Evolutionary conservation across 139 green algal species (phyloP), one percentile per base, ranked within the genome.

Genomic region (Asterochloris erici): DNA sequence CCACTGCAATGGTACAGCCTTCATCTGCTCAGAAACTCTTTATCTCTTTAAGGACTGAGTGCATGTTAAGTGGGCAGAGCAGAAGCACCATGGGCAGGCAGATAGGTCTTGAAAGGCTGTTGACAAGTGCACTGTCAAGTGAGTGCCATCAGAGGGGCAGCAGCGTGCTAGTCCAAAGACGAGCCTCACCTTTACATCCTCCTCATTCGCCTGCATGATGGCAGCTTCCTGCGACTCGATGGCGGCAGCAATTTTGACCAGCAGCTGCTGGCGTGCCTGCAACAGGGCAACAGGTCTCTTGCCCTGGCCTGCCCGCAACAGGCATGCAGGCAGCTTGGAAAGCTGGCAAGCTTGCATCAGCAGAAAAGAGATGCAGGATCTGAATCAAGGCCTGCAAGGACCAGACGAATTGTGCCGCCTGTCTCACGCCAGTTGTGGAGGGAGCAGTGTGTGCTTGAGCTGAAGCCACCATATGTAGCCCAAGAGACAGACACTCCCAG

Each of bases 151-250:
- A 82, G 60, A 84, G 82, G 24, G 60, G 61, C 81, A 81, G 71
- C 28, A 68, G 13, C 9, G n/a, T 4, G 19, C 24, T 9, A 79
- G 38, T 54, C 38, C 38, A 54, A 54, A 54, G 38, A 54, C 38
- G 6, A 54, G 38, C 6, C 63, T 98, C 86, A 80, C 76, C 76
- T 80, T 61, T n/a, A 61, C 68, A 83, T 99, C 96, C 21, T 86
- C 81, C 9, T 84, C 88, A 83, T 99, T 99, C 73, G 91, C 95
- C 23, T 83, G 85, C 84, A 98, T 84, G 77, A 99, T 98, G 23
- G 89, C 71, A 0, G 88, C 88, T 84, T 97, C 89, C 19, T 93
- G 82, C 0, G 84, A 87, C 84, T 95, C 83, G 73, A 99, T 87
- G 14, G 88, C 89, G 71, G 95, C 91, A 11, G 96, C 96, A 17